Evolutionary conservation across 331 rosid genomes (phyloP).

Genomic region (Saraca asoca): DNA sequence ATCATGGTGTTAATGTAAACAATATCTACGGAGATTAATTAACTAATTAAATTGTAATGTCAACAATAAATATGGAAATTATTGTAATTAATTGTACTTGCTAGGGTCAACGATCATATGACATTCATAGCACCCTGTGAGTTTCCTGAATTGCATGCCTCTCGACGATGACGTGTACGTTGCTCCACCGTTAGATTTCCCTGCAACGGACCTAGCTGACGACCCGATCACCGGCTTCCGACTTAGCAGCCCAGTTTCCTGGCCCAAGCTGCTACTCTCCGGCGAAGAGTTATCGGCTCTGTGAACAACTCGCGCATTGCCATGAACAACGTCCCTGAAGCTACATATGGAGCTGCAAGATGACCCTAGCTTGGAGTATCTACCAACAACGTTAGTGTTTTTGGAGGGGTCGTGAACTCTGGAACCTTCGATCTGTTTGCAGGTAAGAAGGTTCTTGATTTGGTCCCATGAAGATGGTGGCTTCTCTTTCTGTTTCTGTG

Average conservation of each 20-base stretch:
- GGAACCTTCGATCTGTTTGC: slow-evolving; percentile 84
- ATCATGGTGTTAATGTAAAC: no score
- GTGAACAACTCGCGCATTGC: slow-evolving; percentile 79
- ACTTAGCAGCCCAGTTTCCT: slow-evolving; percentile 57
- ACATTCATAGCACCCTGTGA: slow-evolving; percentile 95
- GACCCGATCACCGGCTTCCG: slow-evolving; percentile 52
- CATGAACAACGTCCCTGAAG: slow-evolving; percentile 82
- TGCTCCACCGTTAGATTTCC: slow-evolving; percentile 54
- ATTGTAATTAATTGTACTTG: slow-evolving; percentile 41
- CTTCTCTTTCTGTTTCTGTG: slow-evolving; percentile 25
- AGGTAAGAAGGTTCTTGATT: slow-evolving; percentile 76
- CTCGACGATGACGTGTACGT: slow-evolving; percentile 61
- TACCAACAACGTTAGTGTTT: slow-evolving; percentile 14
- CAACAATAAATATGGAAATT: background rate
- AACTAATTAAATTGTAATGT: no score
- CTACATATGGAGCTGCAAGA: slow-evolving; percentile 94
- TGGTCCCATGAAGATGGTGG: slow-evolving; percentile 85
- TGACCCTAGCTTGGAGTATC: slow-evolving; percentile 68
- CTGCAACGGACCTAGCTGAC: slow-evolving; percentile 37
- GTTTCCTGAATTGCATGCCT: slow-evolving; percentile 89
- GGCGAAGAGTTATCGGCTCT: slow-evolving; percentile 90
- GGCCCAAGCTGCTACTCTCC: slow-evolving; percentile 82
- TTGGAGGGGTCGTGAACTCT: slow-evolving; percentile 77
- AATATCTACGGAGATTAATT: background rate
- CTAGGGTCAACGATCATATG: slow-evolving; percentile 90